These are phyloP conservation scores for Gleditsia sinensis DNA, from an alignment of 306 rosid species.

Conservation along the genomic window DNA sequence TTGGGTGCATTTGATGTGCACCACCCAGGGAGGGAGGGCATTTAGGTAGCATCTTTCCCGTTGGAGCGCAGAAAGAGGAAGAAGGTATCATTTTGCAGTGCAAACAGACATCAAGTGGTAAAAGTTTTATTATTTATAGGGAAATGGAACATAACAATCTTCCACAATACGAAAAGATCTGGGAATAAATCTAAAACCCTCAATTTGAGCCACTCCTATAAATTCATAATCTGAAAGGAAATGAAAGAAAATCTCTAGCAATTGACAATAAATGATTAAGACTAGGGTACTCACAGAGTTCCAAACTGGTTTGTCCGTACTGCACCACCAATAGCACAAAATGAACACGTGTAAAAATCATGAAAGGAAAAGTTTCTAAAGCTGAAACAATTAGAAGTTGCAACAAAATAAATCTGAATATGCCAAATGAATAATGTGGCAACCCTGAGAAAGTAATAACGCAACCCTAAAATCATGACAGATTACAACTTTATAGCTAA, in stretches of 20 bases:
- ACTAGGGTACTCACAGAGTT: constrained; percentile 75
- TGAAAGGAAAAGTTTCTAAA: neutral
- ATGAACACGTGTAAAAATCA: constrained; percentile 30
- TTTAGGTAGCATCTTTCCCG: neutral
- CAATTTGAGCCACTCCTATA: neutral
- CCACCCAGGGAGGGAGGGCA: neutral
- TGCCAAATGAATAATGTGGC: neutral
- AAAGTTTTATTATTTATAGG: neutral
- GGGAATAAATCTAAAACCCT: neutral
- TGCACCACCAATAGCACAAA: constrained; percentile 55
- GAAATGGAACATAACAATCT: neutral
- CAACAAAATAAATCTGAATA: neutral
- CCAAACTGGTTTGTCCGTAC: constrained; percentile 87
- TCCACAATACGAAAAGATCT: neutral
- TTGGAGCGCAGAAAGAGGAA: neutral
- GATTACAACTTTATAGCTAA: neutral
- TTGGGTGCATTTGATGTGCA: neutral
- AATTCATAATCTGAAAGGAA: neutral
- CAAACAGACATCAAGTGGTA: neutral
- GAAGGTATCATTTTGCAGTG: neutral
- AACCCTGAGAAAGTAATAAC: neutral
- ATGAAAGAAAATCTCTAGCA: neutral
- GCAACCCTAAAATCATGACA: neutral
- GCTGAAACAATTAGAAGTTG: neutral
- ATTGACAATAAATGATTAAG: neutral